Evolutionary conservation across 2,329 filamentous ascomycete genomes (phyloP), one percentile per base, ranked within the genome.

Genomic region (Trichoderma guizhouense): DNA sequence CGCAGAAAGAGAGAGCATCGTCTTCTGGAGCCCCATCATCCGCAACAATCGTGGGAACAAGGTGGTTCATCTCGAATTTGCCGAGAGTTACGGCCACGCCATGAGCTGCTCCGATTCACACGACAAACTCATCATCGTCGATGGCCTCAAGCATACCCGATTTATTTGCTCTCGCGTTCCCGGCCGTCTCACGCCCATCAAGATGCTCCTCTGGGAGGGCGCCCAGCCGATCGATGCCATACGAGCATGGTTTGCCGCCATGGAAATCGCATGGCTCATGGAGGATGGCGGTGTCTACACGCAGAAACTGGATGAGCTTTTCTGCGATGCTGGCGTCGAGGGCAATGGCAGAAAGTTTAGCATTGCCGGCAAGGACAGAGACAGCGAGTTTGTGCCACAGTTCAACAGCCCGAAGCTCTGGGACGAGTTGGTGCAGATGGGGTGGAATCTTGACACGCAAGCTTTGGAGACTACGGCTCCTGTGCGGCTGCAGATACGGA

Each of bases 1-100:
- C 1, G 87, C 93, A 0, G 77, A 87, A 63, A 82, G 84, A 62
- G 92, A 94, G 79, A 88, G 86, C 21, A 88, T 94, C 26, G 81
- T 98, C 3, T 73, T 82, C 32, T 84, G 82, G 83, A 72, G 58
- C 2, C 79, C 81, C 1, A 24, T 78, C 2, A 71, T 82, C 11
- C 71, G 72, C 5, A 82, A 83, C 57, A 74, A 72, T 4, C 32
- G 74, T 1, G 79, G 78, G 0, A 61, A 78, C 2, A 58, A 66
- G 1, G 75, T 80, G 7, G 79, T 79, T 5, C 75, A 78, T 72
- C 84, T 84, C 76, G 86, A 79, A 70, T 84, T 79, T 69, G 83
- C 83, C 0, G 72, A 75, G 7, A 84, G 78, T 72, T 88, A 86
- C 72, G 79, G 78, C 43, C 79, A 84, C 21, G 79, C 80, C 18